phyloP scores from a whole-genome alignment of 352 stramenopile species.

The Elongisporangium undulatum region DNA sequence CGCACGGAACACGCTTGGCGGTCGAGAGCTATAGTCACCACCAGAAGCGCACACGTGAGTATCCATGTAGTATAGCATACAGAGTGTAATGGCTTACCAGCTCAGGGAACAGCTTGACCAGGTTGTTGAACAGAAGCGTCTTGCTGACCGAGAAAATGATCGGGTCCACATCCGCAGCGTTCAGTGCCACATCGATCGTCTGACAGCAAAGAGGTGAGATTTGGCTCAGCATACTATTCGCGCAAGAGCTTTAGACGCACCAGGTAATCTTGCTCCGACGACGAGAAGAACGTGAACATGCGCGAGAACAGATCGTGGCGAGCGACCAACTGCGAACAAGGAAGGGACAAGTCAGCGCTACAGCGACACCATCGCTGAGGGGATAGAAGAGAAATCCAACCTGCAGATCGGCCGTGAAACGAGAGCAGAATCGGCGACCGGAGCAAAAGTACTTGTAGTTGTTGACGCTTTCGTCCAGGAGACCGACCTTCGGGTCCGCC shows the following conservation, averaged over 20 bases:
- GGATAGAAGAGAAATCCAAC: slow-evolving; percentile 9
- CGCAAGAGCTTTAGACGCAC: slow-evolving; percentile 12
- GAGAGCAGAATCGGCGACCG: slow-evolving; percentile 68
- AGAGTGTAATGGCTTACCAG: slow-evolving; percentile 23
- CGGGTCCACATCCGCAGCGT: slow-evolving; percentile 51
- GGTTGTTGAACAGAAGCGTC: slow-evolving; percentile 60
- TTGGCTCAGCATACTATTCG: background rate
- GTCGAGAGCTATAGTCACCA: slow-evolving; percentile 40
- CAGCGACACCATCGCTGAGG: background rate
- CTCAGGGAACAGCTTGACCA: slow-evolving; percentile 70
- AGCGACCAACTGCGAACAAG: slow-evolving; percentile 24
- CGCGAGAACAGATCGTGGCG: slow-evolving; percentile 66
- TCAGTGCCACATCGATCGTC: slow-evolving; percentile 69
- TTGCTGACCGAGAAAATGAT: slow-evolving; percentile 73
- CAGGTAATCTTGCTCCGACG: slow-evolving; percentile 39
- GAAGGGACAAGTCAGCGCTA: slow-evolving; percentile 1
- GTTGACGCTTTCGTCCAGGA: slow-evolving; percentile 67
- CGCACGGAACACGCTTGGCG: slow-evolving; percentile 56
- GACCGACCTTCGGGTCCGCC: slow-evolving; percentile 43
- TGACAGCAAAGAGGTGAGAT: slow-evolving; percentile 9
- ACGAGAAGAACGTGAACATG: slow-evolving; percentile 40
- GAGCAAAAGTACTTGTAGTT: slow-evolving; percentile 88
- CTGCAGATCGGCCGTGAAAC: slow-evolving; percentile 62
- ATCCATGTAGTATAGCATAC: background rate
- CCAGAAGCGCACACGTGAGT: background rate